phyloP scores from a whole-genome alignment of 1,284 basidiomycete genomes.

The Wallemia hederae region DNA sequence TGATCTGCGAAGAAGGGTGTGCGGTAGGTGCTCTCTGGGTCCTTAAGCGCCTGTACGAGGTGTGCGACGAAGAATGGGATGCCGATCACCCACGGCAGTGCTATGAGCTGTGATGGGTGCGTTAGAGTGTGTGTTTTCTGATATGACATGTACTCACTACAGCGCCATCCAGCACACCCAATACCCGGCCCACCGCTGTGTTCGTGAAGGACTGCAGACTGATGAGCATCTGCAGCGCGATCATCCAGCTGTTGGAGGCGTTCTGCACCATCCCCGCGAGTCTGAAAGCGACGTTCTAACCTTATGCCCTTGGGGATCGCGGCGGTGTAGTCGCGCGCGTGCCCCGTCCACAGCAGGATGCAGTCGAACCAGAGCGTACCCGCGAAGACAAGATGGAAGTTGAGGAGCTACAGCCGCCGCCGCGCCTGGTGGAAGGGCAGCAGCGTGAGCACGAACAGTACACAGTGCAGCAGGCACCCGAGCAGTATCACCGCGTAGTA shows the following conservation, averaged over 20 bases:
- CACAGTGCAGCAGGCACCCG: neutral
- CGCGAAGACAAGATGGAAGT: neutral
- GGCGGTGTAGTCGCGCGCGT: neutral
- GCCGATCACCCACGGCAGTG: neutral
- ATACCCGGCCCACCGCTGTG: neutral
- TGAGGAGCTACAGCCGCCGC: neutral
- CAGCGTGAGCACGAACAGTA: neutral
- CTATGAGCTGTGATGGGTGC: neutral
- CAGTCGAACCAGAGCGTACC: neutral
- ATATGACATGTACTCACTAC: neutral
- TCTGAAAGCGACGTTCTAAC: neutral
- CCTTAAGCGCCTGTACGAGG: neutral
- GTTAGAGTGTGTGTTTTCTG: neutral
- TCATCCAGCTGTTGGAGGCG: neutral
- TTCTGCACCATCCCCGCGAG: neutral
- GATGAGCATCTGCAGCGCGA: neutral
- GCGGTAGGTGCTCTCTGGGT: neutral
- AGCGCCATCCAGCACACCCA: neutral
- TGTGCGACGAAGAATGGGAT: neutral
- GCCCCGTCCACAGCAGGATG: neutral
- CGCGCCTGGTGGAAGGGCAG: neutral
- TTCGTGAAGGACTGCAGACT: neutral
- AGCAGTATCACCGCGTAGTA: neutral
- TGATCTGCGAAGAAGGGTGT: neutral
- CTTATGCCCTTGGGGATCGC: neutral